phyloP scores from a whole-genome alignment of 2,329 filamentous ascomycete species.

The Triangularia verruculosa region DNA sequence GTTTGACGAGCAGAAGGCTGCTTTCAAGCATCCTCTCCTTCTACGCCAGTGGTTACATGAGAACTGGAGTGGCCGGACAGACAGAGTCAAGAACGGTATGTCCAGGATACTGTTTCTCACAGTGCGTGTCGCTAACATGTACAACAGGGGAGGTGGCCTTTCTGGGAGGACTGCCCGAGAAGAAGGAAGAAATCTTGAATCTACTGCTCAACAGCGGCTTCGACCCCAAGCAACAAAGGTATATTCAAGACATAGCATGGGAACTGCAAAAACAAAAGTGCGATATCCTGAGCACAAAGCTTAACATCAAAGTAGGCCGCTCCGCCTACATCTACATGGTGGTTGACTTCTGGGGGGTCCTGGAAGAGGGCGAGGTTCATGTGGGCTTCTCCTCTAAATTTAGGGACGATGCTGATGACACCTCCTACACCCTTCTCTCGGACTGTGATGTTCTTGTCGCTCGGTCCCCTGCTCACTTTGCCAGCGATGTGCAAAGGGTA shows the following conservation, averaged over 20 bases:
- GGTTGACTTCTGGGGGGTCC: conserved; percentile 59
- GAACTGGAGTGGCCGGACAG: conserved; percentile 34
- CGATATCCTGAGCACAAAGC: conserved; percentile 49
- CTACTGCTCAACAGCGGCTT: conserved; percentile 62
- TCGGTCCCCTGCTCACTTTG: conserved; percentile 65
- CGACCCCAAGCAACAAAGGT: conserved; percentile 44
- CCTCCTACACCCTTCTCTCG: conserved; percentile 53
- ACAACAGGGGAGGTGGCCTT: conserved; percentile 36
- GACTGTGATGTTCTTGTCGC: conserved; percentile 63
- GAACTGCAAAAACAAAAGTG: conserved; percentile 51
- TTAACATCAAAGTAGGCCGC: conserved; percentile 59
- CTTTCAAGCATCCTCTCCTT: conserved; percentile 47
- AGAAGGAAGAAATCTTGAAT: conserved; percentile 49
- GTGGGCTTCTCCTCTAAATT: conserved; percentile 68
- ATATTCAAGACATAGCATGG: conserved; percentile 47
- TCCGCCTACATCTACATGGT: conserved; percentile 66
- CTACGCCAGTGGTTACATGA: conserved; percentile 55
- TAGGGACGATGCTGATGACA: conserved; percentile 48
- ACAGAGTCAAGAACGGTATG: conserved; percentile 39
- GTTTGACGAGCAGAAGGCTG: conserved; percentile 49
- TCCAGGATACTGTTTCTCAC: neutral
- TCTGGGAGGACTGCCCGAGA: conserved; percentile 49
- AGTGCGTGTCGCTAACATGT: neutral
- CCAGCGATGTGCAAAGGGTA: conserved; percentile 71
- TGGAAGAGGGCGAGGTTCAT: conserved; percentile 66